Evolutionary conservation across 108 stramenopile species (phyloP).

Genomic region (Cyclostephanos invisitatus): DNA sequence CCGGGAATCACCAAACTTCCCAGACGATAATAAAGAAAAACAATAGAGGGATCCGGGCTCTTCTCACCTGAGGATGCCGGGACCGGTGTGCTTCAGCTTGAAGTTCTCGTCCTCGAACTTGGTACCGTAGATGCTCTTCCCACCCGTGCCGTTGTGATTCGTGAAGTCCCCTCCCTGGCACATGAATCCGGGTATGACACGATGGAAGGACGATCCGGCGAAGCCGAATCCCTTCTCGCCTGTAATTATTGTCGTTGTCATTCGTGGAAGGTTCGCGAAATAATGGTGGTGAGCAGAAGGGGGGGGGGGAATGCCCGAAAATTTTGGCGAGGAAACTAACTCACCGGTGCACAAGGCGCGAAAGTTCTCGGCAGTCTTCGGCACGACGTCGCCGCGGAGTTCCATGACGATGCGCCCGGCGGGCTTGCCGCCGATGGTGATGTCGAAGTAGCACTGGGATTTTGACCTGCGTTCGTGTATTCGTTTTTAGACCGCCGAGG

Average conservation of each 20-base stretch:
- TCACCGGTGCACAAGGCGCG: constrained; percentile 62
- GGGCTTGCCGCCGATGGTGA: constrained; percentile 77
- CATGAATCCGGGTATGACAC: constrained; percentile 95
- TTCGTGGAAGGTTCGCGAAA: background rate
- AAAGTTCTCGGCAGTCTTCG: constrained; percentile 94
- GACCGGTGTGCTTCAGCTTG: constrained; percentile 57
- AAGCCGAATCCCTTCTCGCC: constrained; percentile 91
- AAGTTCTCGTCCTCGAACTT: constrained; percentile 86
- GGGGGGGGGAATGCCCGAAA: no score
- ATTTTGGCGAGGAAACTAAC: background rate
- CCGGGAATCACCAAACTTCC: no score
- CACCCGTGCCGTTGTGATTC: constrained; percentile 51
- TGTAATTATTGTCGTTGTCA: constrained; percentile 23
- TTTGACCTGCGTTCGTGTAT: constrained; percentile 31
- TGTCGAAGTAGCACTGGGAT: constrained; percentile 77
- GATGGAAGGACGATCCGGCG: constrained; percentile 91
- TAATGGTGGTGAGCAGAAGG: background rate
- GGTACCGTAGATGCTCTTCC: constrained; percentile 51
- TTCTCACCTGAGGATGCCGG: constrained; percentile 64
- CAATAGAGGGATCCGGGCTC: no score
- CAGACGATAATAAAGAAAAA: no score
- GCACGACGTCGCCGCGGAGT: constrained; percentile 85
- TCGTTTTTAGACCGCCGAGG: background rate
- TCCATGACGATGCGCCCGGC: constrained; percentile 91
- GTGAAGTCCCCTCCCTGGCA: constrained; percentile 55